Evolutionary conservation across 441 rosid species (phyloP).

Genomic region (Mallotus japonicus): DNA sequence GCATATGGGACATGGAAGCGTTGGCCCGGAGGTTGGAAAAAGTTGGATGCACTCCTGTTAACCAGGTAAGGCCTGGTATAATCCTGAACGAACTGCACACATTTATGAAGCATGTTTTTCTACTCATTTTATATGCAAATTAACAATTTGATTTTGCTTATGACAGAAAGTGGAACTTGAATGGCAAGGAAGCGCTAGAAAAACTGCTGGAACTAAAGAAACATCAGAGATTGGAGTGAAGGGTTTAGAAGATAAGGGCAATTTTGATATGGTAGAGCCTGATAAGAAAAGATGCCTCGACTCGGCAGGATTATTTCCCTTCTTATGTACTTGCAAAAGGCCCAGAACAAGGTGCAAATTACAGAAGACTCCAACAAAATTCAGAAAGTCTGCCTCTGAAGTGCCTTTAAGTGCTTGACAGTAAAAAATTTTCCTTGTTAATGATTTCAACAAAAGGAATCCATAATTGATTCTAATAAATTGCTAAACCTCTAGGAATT

Average conservation of each 20-base stretch:
- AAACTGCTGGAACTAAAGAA: not conserved
- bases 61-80: not conserved
- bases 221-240: not conserved
- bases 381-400: not conserved
- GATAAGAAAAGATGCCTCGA: not conserved
- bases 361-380: constrained; percentile 8
- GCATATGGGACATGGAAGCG: constrained; percentile 25
- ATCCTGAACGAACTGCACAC: not conserved
- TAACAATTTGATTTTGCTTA: not conserved
- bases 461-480: not conserved
- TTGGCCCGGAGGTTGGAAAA: constrained; percentile 29
- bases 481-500: not conserved
- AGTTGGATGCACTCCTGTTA: not conserved
- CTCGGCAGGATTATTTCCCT: not conserved
- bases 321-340: not conserved
- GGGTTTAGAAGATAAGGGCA: not conserved
- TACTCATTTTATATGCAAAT: not conserved
- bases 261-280: not conserved
- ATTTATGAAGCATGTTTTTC: not conserved
- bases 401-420: constrained; percentile 8
- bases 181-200: not conserved
- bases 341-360: constrained; percentile 7
- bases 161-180: not conserved
- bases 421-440: not conserved
- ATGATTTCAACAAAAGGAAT: not conserved